A percentile compares a stretch with the other conserved stretches of the same genome.
phyloP scores from a whole-genome alignment of 257 asterid species.

The Lantana camara region DNA sequence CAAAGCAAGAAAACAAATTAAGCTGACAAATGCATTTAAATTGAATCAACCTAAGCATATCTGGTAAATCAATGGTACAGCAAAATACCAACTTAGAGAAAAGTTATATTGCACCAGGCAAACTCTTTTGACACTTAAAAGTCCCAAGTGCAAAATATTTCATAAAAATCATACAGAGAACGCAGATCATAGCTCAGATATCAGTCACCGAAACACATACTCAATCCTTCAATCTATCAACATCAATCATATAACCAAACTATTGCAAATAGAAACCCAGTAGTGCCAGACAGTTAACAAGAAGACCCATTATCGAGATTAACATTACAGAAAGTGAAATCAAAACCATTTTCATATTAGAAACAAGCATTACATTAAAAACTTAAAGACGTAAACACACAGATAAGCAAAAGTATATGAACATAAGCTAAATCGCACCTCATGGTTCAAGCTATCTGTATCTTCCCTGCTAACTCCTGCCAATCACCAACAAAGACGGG shows the following conservation, averaged over 20 bases:
- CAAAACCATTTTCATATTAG: background rate
- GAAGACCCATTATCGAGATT: background rate
- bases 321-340: background rate
- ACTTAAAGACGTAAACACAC: too few relatives aligned
- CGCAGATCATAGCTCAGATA: background rate
- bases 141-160: background rate
- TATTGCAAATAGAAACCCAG: background rate
- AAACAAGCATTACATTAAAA: background rate
- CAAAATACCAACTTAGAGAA: background rate
- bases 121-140: background rate
- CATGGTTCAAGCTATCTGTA: constrained; percentile 29
- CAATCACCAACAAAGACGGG: constrained; percentile 20
- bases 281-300: background rate
- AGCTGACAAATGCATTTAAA: too few relatives aligned
- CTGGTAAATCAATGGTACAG: background rate
- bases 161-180: background rate
- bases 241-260: background rate
- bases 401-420: background rate
- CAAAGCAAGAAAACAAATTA: too few relatives aligned
- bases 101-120: background rate
- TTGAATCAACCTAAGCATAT: too few relatives aligned
- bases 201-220: background rate
- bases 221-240: background rate
- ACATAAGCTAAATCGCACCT: constrained; percentile 26
- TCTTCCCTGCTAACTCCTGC: constrained; percentile 23